Percentiles rank a stretch among this genome's conserved stretches.
These are phyloP conservation scores for Coleophoma crateriformis DNA, from an alignment of 2,329 filamentous ascomycete genomes.

Conservation along the genomic window DNA sequence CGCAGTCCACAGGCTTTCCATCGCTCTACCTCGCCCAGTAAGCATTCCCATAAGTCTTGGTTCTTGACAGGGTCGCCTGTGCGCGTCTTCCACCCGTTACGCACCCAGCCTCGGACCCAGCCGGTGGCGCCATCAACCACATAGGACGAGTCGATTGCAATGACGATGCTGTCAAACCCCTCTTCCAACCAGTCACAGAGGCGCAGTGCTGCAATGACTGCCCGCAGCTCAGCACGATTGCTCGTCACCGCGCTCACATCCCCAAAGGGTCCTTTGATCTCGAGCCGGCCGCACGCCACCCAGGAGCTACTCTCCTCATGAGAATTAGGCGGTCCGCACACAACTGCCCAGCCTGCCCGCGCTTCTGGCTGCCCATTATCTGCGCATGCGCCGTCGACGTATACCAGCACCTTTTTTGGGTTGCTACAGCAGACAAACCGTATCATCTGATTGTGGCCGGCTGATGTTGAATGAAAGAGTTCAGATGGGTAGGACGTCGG, in stretches of 20 bases:
- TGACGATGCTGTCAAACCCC: slow-evolving; percentile 34
- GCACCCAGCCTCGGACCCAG: slow-evolving; percentile 37
- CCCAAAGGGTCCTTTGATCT: slow-evolving; percentile 36
- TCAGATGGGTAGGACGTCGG: no score
- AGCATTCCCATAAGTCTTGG: slow-evolving; percentile 43
- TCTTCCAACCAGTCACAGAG: slow-evolving; percentile 38
- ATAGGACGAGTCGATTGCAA: slow-evolving; percentile 50
- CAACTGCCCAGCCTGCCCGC: slow-evolving; percentile 34
- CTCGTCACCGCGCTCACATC: slow-evolving; percentile 34
- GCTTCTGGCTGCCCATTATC: slow-evolving; percentile 33
- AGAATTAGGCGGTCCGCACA: slow-evolving; percentile 2
- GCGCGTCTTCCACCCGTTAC: slow-evolving; percentile 37
- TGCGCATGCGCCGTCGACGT: slow-evolving; percentile 39
- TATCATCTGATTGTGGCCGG: no score
- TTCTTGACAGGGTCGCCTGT: slow-evolving; percentile 36
- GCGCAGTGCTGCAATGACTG: slow-evolving; percentile 43
- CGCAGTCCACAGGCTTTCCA: slow-evolving; percentile 23
- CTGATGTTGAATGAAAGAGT: no score
- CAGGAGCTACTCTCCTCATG: not conserved
- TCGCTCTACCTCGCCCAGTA: slow-evolving; percentile 36
- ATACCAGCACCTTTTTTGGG: slow-evolving; percentile 34
- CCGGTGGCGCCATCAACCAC: slow-evolving; percentile 38
- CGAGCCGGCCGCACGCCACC: slow-evolving; percentile 26
- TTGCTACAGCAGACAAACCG: no score
- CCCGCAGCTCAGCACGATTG: slow-evolving; percentile 51